These are phyloP conservation scores for Fusarium gaditjirri DNA, from an alignment of 2,329 filamentous ascomycete genomes.

Conservation along the genomic window DNA sequence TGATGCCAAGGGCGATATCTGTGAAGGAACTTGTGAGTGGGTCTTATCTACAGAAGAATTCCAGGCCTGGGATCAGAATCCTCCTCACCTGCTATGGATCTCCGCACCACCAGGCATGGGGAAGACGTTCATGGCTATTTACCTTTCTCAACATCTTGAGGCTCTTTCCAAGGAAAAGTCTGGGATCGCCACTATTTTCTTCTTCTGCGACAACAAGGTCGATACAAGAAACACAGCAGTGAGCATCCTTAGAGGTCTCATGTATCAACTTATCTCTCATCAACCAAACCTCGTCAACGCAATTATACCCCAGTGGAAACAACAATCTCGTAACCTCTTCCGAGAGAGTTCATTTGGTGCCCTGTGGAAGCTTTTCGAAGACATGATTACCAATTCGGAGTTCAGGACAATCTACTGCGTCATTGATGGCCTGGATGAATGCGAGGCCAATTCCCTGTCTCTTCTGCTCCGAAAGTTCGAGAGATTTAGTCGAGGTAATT, in stretches of 20 bases:
- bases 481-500: not conserved
- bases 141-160: not conserved
- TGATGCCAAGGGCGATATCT: not conserved
- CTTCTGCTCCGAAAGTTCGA: not conserved
- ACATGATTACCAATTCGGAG: accelerated
- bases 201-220: not conserved
- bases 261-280: not conserved
- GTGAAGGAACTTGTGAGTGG: not conserved
- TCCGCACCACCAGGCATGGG: not conserved
- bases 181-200: accelerated
- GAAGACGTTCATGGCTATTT: not conserved
- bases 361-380: not conserved
- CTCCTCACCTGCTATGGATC: not conserved
- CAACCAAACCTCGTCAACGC: accelerated
- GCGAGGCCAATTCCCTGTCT: not conserved
- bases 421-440: constrained; percentile 15
- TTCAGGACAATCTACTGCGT: not conserved
- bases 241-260: not conserved
- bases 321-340: not conserved
- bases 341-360: not conserved
- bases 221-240: not conserved
- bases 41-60: accelerated
- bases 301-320: not conserved
- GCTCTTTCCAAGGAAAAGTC: accelerated
- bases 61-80: accelerated